phyloP scores from a whole-genome alignment of 2,329 filamentous ascomycete genomes.

The Exserohilum rostratum region DNA sequence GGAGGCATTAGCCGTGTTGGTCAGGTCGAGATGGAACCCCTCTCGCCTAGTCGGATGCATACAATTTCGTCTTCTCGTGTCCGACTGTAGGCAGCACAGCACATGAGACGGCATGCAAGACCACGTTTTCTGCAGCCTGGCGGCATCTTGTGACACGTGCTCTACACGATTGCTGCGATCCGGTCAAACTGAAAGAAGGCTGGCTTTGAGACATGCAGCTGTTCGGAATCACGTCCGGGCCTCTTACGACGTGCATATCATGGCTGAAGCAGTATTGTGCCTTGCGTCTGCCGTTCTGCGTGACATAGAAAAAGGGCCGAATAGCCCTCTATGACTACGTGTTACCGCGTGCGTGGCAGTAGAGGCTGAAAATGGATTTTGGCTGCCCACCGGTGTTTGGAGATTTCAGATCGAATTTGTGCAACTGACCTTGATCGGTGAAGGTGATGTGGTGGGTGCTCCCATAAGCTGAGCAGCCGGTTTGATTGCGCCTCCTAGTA shows the following conservation, averaged over 20 bases:
- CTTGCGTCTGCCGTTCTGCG: slow-evolving; percentile 16
- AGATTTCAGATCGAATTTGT: slow-evolving; percentile 24
- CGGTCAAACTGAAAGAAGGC: background rate
- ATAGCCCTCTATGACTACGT: slow-evolving; percentile 7
- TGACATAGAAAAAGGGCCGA: slow-evolving; percentile 15
- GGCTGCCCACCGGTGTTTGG: slow-evolving; percentile 2
- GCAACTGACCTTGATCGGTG: slow-evolving; percentile 26
- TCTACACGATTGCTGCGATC: background rate
- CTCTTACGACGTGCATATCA: slow-evolving; percentile 3
- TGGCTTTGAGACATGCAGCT: slow-evolving; percentile 1
- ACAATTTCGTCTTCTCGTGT: background rate
- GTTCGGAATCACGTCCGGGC: background rate
- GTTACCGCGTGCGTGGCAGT: slow-evolving; percentile 11
- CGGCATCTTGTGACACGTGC: background rate
- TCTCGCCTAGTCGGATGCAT: background rate
- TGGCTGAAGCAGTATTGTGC: slow-evolving; percentile 11
- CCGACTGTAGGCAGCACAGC: background rate
- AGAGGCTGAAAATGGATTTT: slow-evolving; percentile 11
- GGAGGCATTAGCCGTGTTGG: slow-evolving; percentile 5
- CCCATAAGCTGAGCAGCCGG: slow-evolving; percentile 13
- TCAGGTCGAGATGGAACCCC: background rate
- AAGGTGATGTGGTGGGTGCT: slow-evolving; percentile 4
- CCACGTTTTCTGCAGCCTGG: no score
- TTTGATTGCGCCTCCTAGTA: slow-evolving; percentile 2
- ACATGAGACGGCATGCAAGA: background rate